Evolutionary conservation across 345 rosid species (phyloP), one percentile per base, ranked within the genome.

Genomic region (Eucalyptus tenuipes): DNA sequence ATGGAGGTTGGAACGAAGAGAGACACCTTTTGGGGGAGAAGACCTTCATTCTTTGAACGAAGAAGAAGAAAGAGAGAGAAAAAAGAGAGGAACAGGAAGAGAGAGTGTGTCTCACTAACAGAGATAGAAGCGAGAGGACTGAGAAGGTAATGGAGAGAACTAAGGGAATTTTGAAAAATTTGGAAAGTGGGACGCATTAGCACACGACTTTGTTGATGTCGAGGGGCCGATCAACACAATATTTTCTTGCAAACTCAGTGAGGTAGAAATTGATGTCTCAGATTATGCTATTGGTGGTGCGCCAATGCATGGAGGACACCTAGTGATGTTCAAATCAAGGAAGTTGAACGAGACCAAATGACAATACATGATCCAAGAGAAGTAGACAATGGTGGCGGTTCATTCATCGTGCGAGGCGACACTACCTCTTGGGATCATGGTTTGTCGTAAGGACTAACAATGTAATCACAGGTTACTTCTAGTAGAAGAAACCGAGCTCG

Each of bases 401-500:
- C 61, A 55, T 55, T 55, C 13, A 55, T 44, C 9, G 7, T 24
- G 13, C 2, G 3, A 0, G 29, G 61, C 1, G 13, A 24, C 61
- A 55, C 61, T 1, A 55, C 61, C 29, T 55, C 6, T 24, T 55
- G 29, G 29, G 61, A 24, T 55, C 0, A 0, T 0, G 0, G 6
- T 55, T 24, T 24, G 29, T 55, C 29, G 5, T 55, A 55, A 9
- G 3, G 61, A 24, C 61, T 55, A 24, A 24, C 0, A 9, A 4
- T 55, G 6, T 24, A 55, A 3, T 55, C 29, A 4, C 8, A 55
- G 4, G 29, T 55, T 55, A 22, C 61, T 22, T 55, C 0, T 0
- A 55, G 1, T 10, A 52, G 0, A 52, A 52, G 10, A 55, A 55
- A 12, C 6, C 0, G 1, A 55, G 29, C 61, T 55, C 0, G 6